Percentiles rank a stretch among this genome's conserved stretches.
phyloP scores from a whole-genome alignment of 768 basidiomycete species.

The Imleria badia region DNA sequence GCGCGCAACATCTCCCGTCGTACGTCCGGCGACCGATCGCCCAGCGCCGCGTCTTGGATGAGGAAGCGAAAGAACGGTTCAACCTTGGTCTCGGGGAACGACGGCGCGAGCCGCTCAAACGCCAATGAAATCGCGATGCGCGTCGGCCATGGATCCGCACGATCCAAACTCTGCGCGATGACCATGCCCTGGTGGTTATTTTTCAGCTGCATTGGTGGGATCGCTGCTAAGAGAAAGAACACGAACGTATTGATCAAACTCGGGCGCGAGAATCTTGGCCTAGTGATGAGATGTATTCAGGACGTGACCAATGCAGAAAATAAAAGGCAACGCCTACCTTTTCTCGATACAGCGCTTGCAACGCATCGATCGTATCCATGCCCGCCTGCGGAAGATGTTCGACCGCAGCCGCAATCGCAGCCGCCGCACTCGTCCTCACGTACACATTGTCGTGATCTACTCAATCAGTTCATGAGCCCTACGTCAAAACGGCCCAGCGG shows the following conservation, averaged over 20 bases:
- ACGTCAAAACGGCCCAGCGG: too few relatives aligned
- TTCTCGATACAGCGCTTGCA: constrained; percentile 79
- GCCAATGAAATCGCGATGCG: constrained; percentile 71
- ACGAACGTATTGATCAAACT: constrained; percentile 90
- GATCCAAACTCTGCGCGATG: constrained; percentile 80
- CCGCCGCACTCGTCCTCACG: constrained; percentile 70
- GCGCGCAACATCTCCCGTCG: constrained; percentile 87
- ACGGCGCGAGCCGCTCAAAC: constrained; percentile 66
- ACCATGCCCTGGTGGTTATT: constrained; percentile 89
- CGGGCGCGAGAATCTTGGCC: constrained; percentile 86
- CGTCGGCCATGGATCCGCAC: constrained; percentile 84
- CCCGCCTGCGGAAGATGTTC: constrained; percentile 66
- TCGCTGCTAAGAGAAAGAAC: background rate
- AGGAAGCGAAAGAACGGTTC: constrained; percentile 80
- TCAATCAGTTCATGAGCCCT: background rate
- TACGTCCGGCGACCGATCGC: constrained; percentile 80
- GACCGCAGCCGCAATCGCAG: constrained; percentile 75
- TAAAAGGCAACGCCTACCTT: constrained; percentile 54
- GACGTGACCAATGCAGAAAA: background rate
- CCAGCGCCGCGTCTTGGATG: constrained; percentile 81
- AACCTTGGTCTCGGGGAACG: constrained; percentile 61
- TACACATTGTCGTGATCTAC: constrained; percentile 78
- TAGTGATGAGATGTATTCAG: constrained; percentile 22
- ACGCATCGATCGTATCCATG: constrained; percentile 43
- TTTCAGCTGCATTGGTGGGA: background rate